Evolutionary conservation across 306 rosid genomes (phyloP), one percentile per base, ranked within the genome.

Genomic region (Potentilla sterilis): DNA sequence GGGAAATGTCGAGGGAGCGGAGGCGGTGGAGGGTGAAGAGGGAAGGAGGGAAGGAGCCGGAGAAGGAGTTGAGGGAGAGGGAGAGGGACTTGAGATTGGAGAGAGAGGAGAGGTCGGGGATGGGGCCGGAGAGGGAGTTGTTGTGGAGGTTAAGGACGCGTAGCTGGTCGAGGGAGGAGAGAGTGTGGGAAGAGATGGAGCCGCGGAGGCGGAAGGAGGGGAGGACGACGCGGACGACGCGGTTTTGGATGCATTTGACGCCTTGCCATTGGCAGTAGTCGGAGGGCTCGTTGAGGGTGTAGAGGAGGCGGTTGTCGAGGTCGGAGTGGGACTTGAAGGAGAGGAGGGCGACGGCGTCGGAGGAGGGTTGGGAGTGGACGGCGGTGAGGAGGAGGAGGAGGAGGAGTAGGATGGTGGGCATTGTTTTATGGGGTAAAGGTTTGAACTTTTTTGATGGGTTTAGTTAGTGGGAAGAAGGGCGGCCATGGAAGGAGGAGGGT

Each of bases 181-280:
- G 74, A 10, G 96, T 87, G 74, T 83, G 0, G 0, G 95, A 69
- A 1, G 91, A 69, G 75, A 92, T 78, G n/a, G 62, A 7, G 73
- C 97, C 98, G 5, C 85, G 80, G 41, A 94, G 96, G 61, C 76
- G 70, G 34, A 76, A 79, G 58, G 74, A 59, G 5, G 67, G 93
- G 37, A 90, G 83, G 40, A 74, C 80, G 48, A 86, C 61, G 5
- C 93, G 86, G 43, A 94, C 88, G 0, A 94, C 96, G 2, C 95
- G 89, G 40, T 89, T 89, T 21, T 91, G 97, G 1, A 83, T 79
- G 72, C 98, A 94, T 49, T 90, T 94, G 13, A 94, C 97, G 40
- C 98, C 98, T 47, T 82, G 86, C 97, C 98, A 94, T 57, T 86
- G 78, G 73, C 98, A 94, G 83, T 88, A 94, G 79, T 90, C 97